A percentile compares a stretch with the other conserved stretches of the same genome.
Conservation (phyloP, 495 filamentous ascomycete genomes). For the Staphylotrichum tortipilum region DNA sequence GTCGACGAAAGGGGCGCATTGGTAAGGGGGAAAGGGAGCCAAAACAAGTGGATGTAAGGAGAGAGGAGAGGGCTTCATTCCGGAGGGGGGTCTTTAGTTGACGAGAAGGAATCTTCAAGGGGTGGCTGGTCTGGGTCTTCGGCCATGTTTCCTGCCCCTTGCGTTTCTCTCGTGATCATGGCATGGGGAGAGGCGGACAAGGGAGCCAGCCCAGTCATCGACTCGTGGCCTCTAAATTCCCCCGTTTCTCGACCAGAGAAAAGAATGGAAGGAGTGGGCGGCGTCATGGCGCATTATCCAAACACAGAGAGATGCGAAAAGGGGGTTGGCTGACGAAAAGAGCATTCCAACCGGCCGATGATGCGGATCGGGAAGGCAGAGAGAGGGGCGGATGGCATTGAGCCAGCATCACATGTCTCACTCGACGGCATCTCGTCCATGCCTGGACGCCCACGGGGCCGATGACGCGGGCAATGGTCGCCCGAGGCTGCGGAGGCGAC, state of each 20-base stretch:
- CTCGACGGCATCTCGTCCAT: too few relatives aligned
- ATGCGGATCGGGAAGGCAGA: not conserved
- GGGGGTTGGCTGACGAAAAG: slow-evolving; percentile 12
- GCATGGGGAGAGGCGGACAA: not conserved
- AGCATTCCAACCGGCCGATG: slow-evolving; percentile 17
- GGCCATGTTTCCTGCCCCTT: slow-evolving; percentile 9
- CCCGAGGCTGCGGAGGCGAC: too few relatives aligned
- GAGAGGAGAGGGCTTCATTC: not conserved
- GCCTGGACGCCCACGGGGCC: too few relatives aligned
- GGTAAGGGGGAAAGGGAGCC: not conserved
- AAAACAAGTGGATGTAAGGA: not conserved
- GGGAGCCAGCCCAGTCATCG: slow-evolving; percentile 3
- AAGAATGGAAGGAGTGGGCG: slow-evolving; percentile 1
- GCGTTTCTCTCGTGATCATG: slow-evolving; percentile 4
- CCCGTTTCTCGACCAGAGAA: not conserved
- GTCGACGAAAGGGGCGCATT: too few relatives aligned
- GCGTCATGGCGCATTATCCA: slow-evolving; percentile 5
- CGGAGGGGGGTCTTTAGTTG: not conserved
- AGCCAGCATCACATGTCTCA: not conserved
- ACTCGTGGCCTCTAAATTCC: not conserved
- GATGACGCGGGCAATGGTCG: too few relatives aligned
- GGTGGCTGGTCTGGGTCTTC: slow-evolving; percentile 5
- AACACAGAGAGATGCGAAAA: slow-evolving; percentile 4
- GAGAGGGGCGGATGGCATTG: not conserved
- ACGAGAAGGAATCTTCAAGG: slow-evolving; percentile 10